Evolutionary conservation across 225 moss, liverwort and hornwort species (phyloP), one percentile per base, ranked within the genome.

Genomic region (Pseudoscleropodium purum): DNA sequence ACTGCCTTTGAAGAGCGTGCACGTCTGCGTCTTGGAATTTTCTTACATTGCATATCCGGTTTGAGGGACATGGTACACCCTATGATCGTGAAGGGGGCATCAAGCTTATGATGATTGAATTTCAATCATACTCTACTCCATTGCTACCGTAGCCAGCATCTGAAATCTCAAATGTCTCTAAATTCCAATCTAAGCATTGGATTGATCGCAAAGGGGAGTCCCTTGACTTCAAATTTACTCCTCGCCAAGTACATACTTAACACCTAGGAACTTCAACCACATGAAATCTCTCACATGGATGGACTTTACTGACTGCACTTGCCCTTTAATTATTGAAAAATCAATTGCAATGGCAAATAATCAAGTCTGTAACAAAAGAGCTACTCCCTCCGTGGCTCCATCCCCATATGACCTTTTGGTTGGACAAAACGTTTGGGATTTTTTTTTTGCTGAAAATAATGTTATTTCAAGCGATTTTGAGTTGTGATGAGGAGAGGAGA

Each of bases 101-200:
- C 6, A 2, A n/a, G 68, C 21, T 41, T 52, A 52, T 36, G 41
- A 90, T 74, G 86, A 90, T 81, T 74, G 81, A 54, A 10, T 20
- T 10, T 86, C 90, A 86, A 90, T 90, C 82, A 86, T 86, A 15
- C 45, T 59, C 90, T 60, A 87, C 67, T 86, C 90, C 64, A 81
- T 86, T 74, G 73, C 86, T 26, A 57, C 21, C 57, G 21, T 57
- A 60, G 59, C 59, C 59, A 19, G n/a, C 80, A 70, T 79, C 26
- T 77, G 59, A n/a, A 61, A 61, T 39, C 49, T n/a, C 61, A 33
- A 34, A 19, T 79, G 85, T n/a, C 81, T 69, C 41, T 41, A 57
- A 86, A 81, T 86, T 65, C 56, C 45, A 45, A 90, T 69, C 77
- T 66, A 82, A 82, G 74, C 74, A 39, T 82, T 82, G 74, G 70